Conservation (phyloP, 768 basidiomycete genomes). For the Imleria badia region DNA sequence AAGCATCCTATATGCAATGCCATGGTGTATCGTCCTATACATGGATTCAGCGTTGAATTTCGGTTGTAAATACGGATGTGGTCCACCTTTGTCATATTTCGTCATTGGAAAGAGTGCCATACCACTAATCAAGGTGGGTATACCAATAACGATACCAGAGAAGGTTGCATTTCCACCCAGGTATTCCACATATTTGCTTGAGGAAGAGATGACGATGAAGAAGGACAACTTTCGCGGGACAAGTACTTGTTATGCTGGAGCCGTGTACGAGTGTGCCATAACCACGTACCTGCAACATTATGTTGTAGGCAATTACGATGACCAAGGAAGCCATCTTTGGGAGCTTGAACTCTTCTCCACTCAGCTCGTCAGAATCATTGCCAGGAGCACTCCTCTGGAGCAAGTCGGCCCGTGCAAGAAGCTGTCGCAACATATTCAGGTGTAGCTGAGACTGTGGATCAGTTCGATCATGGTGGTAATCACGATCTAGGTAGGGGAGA, state of each 20-base stretch:
- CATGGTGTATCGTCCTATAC: conserved; percentile 50
- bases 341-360: conserved; percentile 44
- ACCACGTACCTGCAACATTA: conserved; percentile 43
- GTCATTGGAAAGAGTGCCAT: conserved; percentile 56
- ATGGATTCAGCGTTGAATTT: background rate
- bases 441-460: background rate
- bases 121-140: conserved; percentile 63
- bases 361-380: conserved; percentile 18
- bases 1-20: conserved; percentile 58
- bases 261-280: background rate
- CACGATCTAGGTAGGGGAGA: background rate
- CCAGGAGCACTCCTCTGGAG: background rate
- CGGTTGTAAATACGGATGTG: background rate
- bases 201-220: conserved; percentile 69
- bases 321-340: conserved; percentile 46
- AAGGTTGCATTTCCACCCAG: conserved; percentile 71
- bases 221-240: conserved; percentile 51
- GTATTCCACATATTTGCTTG: conserved; percentile 58
- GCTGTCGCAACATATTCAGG: conserved; percentile 7
- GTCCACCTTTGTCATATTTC: conserved; percentile 53
- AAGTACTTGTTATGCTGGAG: background rate
- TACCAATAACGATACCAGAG: conserved; percentile 64
- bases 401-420: background rate
- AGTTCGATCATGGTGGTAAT: background rate
- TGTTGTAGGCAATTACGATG: conserved; percentile 45